These are phyloP conservation scores for Candida ortonii DNA, from an alignment of 805 yeast species.

Conservation along the genomic window DNA sequence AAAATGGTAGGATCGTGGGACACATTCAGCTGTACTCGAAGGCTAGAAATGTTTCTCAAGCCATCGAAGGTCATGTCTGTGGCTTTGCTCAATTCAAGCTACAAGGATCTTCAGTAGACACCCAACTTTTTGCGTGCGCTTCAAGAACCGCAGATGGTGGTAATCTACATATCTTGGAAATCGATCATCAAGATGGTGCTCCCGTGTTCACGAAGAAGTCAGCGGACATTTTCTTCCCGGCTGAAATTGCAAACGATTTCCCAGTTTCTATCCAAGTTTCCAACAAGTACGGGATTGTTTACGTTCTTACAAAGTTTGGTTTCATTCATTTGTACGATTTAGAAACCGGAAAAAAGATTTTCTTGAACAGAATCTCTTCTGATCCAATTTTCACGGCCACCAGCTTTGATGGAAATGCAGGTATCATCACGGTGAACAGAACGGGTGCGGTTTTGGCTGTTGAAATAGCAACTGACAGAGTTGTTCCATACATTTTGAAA, in stretches of 20 bases:
- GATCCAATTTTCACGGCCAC: constrained; percentile 93
- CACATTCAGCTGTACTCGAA: constrained; percentile 90
- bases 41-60: constrained; percentile 89
- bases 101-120: constrained; percentile 69
- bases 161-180: constrained; percentile 88
- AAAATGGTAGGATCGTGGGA: constrained; percentile 91
- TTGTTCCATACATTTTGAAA: constrained; percentile 85
- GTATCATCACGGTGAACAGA: constrained; percentile 91
- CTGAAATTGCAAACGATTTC: constrained; percentile 94
- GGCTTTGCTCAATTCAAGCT: constrained; percentile 75
- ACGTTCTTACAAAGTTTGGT: constrained; percentile 91
- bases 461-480: constrained; percentile 77
- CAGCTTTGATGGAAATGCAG: constrained; percentile 65
- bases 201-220: constrained; percentile 87
- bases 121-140: constrained; percentile 90
- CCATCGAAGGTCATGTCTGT: constrained; percentile 97
- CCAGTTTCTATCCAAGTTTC: constrained; percentile 91
- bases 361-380: constrained; percentile 93
- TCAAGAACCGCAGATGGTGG: constrained; percentile 83
- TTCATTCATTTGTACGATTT: constrained; percentile 93
- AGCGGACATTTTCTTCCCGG: constrained; percentile 93
- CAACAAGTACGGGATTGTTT: constrained; percentile 79
- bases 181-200: constrained; percentile 83
- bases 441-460: constrained; percentile 94
- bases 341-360: constrained; percentile 88